Percentiles rank a stretch among this genome's conserved stretches.
Conservation (phyloP, 768 basidiomycete genomes). For the Mrakia frigida region DNA sequence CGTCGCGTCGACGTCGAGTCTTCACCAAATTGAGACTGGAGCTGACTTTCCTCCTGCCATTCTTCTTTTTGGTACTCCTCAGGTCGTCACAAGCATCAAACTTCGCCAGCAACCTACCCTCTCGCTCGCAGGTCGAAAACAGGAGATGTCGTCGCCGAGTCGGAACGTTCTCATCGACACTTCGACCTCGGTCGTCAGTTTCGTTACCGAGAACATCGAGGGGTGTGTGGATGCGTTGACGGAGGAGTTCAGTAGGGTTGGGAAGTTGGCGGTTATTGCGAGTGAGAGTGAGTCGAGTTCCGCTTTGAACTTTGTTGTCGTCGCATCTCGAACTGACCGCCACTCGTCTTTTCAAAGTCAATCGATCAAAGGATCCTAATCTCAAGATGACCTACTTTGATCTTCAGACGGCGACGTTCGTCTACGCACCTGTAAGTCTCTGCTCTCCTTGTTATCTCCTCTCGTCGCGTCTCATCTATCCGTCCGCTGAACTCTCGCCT, state of each 20-base stretch:
- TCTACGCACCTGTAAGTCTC: slow-evolving; percentile 50
- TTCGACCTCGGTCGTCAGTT: slow-evolving; percentile 78
- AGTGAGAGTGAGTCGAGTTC: slow-evolving; percentile 64
- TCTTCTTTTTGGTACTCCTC: background rate
- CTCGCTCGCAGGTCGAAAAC: slow-evolving; percentile 32
- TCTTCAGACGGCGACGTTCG: slow-evolving; percentile 84
- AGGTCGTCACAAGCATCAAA: slow-evolving; percentile 86
- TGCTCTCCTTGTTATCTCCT: background rate
- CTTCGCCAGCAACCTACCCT: slow-evolving; percentile 46
- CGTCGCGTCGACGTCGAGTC: too few species aligned
- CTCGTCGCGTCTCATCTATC: background rate
- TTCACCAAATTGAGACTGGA: too few species aligned
- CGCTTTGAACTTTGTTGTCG: too few species aligned
- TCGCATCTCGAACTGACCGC: background rate
- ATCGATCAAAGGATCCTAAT: slow-evolving; percentile 69
- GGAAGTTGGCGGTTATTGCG: slow-evolving; percentile 89
- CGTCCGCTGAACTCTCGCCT: background rate
- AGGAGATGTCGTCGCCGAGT: slow-evolving; percentile 60
- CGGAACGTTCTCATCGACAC: slow-evolving; percentile 86
- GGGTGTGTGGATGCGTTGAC: slow-evolving; percentile 84
- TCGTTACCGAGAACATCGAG: slow-evolving; percentile 78
- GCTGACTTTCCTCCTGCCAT: slow-evolving; percentile 18
- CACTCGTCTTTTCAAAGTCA: slow-evolving; percentile 51
- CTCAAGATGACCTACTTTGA: slow-evolving; percentile 83
- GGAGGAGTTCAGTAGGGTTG: slow-evolving; percentile 87